Conservation (phyloP, 805 yeast species). For the Wickerhamomyces hampshirensis region DNA sequence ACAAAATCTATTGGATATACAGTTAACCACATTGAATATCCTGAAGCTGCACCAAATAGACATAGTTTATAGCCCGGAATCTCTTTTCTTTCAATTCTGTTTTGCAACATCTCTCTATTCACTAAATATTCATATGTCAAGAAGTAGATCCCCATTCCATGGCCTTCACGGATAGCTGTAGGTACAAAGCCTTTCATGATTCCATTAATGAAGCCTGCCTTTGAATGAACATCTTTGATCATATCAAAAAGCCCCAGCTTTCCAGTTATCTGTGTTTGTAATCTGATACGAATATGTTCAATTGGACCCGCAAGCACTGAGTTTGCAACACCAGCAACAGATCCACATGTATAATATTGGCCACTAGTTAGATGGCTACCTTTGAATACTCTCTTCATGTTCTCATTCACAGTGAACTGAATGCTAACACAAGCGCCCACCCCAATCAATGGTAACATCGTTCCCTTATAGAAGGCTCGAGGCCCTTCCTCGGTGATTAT, state of each 20-base stretch:
- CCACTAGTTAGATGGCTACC: constrained; percentile 41
- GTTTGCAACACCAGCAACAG: constrained; percentile 90
- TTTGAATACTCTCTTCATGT: constrained; percentile 75
- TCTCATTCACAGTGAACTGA: constrained; percentile 93
- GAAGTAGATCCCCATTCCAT: constrained; percentile 88
- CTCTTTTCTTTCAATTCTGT: constrained; percentile 52
- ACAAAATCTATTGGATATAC: constrained; percentile 88
- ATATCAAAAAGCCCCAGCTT: constrained; percentile 74
- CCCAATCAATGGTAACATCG: constrained; percentile 88
- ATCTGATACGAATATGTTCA: constrained; percentile 89
- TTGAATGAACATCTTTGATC: constrained; percentile 48
- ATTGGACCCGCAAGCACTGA: constrained; percentile 89
- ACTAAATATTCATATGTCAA: constrained; percentile 87
- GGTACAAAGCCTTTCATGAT: constrained; percentile 80
- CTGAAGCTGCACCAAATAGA: constrained; percentile 84
- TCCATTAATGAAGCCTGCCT: constrained; percentile 50
- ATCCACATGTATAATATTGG: constrained; percentile 81
- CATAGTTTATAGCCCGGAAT: constrained; percentile 88
- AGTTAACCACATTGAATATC: constrained; percentile 80
- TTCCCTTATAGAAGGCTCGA: constrained; percentile 86
- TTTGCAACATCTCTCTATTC: constrained; percentile 50
- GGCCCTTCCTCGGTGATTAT: constrained; percentile 78
- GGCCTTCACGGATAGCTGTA: constrained; percentile 76
- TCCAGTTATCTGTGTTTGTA: constrained; percentile 78
- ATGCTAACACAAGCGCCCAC: constrained; percentile 98